phyloP scores from a whole-genome alignment of 148 eudicot species.

The Fagopyrum homotropicum region DNA sequence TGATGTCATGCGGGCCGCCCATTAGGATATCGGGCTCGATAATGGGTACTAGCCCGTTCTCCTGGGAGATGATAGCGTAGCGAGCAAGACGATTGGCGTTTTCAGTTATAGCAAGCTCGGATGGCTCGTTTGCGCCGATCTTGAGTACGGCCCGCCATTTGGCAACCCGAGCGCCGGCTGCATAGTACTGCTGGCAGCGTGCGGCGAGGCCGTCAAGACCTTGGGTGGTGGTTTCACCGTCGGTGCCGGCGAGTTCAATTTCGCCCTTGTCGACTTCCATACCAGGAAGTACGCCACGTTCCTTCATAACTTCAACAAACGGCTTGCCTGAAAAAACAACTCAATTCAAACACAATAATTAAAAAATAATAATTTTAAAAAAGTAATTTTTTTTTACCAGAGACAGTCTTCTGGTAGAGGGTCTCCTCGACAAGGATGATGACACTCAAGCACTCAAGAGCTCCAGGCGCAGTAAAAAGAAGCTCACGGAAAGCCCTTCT shows the following conservation, averaged over 20 bases:
- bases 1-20: slow-evolving; percentile 47
- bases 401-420: slow-evolving; percentile 74
- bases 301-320: slow-evolving; percentile 68
- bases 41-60: slow-evolving; percentile 73
- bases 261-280: no score
- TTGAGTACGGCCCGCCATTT: slow-evolving; percentile 68
- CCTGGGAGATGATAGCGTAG: slow-evolving; percentile 83
- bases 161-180: slow-evolving; percentile 69
- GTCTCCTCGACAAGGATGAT: slow-evolving; percentile 90
- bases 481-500: slow-evolving; percentile 95
- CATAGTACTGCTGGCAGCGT: slow-evolving; percentile 63
- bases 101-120: slow-evolving; percentile 58
- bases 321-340: slow-evolving; percentile 49
- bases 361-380: no score
- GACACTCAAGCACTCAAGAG: slow-evolving; percentile 70
- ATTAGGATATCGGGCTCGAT: slow-evolving; percentile 86
- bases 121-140: slow-evolving; percentile 75
- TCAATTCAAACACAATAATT: no score
- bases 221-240: slow-evolving; percentile 72
- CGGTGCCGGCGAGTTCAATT: slow-evolving; percentile 17
- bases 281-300: slow-evolving; percentile 34
- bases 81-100: slow-evolving; percentile 80
- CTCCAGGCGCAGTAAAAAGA: slow-evolving; percentile 82
- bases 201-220: slow-evolving; percentile 68
- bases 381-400: slow-evolving; percentile 27